Evolutionary conservation across 768 basidiomycete genomes (phyloP).

Genomic region (Trametes elegans): DNA sequence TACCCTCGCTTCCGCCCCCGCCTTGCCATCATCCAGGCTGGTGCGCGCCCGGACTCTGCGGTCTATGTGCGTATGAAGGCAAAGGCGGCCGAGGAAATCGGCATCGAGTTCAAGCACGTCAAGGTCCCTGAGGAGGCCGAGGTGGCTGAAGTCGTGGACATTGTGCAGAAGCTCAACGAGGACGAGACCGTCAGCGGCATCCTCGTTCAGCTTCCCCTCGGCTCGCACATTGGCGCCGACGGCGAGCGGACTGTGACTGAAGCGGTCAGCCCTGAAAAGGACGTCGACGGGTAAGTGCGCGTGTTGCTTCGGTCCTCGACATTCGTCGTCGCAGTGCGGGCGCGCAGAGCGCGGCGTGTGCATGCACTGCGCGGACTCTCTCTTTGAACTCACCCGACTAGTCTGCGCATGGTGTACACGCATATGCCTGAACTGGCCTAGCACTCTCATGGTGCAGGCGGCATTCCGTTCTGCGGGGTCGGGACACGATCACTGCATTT

Average conservation of each 20-base stretch:
- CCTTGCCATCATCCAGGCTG: slow-evolving; percentile 92
- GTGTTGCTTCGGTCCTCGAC: background rate
- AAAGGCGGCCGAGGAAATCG: slow-evolving; percentile 92
- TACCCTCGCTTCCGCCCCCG: slow-evolving; percentile 90
- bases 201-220: slow-evolving; percentile 93
- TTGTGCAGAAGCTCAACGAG: slow-evolving; percentile 79
- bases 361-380: too few species aligned
- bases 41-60: slow-evolving; percentile 84
- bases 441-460: too few species aligned
- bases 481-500: too few species aligned
- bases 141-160: slow-evolving; percentile 71
- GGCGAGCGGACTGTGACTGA: slow-evolving; percentile 94
- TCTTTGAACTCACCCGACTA: too few species aligned
- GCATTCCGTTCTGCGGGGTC: too few species aligned
- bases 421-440: too few species aligned
- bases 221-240: slow-evolving; percentile 73
- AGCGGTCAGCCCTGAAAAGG: slow-evolving; percentile 89
- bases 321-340: background rate
- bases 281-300: slow-evolving; percentile 83
- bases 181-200: slow-evolving; percentile 84
- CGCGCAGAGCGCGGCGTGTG: background rate
- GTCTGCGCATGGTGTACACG: too few species aligned
- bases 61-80: slow-evolving; percentile 97
- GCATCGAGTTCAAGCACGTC: slow-evolving; percentile 85
- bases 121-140: slow-evolving; percentile 63